phyloP scores from a whole-genome alignment of 139 green algal genomes.

The Astrephomene gubernaculifera region DNA sequence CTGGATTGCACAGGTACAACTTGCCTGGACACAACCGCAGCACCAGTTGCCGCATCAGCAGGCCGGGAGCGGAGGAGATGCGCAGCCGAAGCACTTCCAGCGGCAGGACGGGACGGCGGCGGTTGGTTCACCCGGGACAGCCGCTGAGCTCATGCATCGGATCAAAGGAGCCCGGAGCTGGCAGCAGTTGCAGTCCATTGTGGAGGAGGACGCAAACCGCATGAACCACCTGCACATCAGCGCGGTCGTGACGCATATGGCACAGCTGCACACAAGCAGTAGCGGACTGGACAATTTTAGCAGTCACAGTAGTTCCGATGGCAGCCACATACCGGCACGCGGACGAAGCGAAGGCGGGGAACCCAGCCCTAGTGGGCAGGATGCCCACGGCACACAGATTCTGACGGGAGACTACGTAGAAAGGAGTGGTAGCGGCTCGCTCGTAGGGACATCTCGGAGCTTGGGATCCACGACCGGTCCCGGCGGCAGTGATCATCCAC shows the following conservation, averaged over 20 bases:
- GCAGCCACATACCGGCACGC: no score
- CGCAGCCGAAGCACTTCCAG: not conserved
- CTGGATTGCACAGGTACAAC: not conserved
- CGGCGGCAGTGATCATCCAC: no score
- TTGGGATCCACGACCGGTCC: no score
- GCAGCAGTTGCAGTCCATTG: constrained; percentile 49
- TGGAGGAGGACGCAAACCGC: not conserved
- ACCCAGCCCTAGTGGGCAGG: no score
- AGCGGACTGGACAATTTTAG: not conserved
- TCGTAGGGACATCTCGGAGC: no score
- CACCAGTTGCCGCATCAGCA: not conserved
- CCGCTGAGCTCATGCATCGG: constrained; percentile 25
- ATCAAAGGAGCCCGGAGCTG: constrained; percentile 46
- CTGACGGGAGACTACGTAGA: no score
- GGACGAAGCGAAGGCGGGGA: no score
- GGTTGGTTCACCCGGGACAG: not conserved
- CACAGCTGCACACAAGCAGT: constrained; percentile 40
- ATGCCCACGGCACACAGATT: no score
- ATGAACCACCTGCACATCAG: constrained; percentile 57
- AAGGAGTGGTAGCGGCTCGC: no score
- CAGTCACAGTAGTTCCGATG: constrained; percentile 1
- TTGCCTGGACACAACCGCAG: not conserved
- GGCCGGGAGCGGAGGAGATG: not conserved
- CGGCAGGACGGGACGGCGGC: not conserved
- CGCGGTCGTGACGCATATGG: constrained; percentile 54